Base-by-base conservation (phyloP, 768 basidiomycete species). In the Rhodosporidiobolus sp. region DNA sequence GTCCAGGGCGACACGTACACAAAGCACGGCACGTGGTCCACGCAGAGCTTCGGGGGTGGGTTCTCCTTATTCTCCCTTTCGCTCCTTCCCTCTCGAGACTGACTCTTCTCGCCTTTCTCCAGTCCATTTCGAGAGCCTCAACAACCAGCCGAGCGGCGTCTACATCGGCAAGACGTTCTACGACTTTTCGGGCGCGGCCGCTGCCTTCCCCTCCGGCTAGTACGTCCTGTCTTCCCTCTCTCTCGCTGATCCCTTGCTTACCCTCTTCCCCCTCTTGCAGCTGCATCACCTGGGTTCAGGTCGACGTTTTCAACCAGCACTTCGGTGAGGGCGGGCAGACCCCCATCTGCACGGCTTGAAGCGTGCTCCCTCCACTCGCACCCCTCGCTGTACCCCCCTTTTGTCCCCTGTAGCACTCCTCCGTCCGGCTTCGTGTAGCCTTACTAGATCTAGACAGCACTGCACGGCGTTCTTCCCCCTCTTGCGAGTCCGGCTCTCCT, bases 261-360 rank as follows among this genome's bases (percentile, higher is more conserved):
- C 22, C 22, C 20, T 30, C 8, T 56, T 30, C 32, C 54, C 3
- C 14, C 26, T 2, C 59, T 8, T 30, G 49, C 46, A 63, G 26
- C 14, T 7, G 14, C 38, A 7, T 43, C 38, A 7, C 8, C 6
- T 69, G 60, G 60, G 53, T 69, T 6, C 67, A 69, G 45, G 19
- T 63, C 20, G 53, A 26, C 20, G 11, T 28, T 19, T 63, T 49
- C 53, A 69, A 69, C 35, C 60, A 69, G 30, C 67, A 69, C 28
- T 63, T 35, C 16, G 67, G 67, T 38, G 67, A 69, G 28, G 67
- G 67, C 22, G 60, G 67, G 7, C 67, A 69, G 49, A 5, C 43
- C 3, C 67, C 67, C 26, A 32, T 69, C n/a, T 67, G 62, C 52
- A 63, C 62, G 4, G 20, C 50, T 4, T 52, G 10, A 26, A n/a